Evolutionary conservation across 1,284 basidiomycete species (phyloP), one percentile per base, ranked within the genome.

Genomic region (Amylostereum areolatum): DNA sequence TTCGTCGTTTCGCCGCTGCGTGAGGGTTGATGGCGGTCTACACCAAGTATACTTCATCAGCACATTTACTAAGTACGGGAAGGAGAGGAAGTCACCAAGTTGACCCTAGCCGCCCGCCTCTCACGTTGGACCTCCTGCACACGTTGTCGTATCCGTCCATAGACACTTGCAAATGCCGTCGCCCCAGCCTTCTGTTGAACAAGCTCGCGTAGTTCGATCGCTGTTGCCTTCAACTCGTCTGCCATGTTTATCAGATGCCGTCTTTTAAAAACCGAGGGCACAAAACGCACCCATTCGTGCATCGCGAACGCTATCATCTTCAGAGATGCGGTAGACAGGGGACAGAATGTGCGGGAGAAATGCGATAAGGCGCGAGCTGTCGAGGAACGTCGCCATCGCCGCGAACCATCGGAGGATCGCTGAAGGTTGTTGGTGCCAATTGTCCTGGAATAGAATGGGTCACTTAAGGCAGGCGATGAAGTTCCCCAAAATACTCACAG

Each of bases 371-470:
- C 74, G 67, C 0, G 62, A 54, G 1, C 72, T 58, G 1, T 83
- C 77, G 71, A 98, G 80, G 59, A 81, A 71, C 6, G 86, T 83
- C 3, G 81, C 69, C 80, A 97, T 92, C 0, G 93, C 93, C 1
- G 93, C 95, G 60, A 97, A 97, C 85, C 92, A 96, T n/a, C 89
- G 85, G 42, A 98, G 66, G 46, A 90, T 81, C 0, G 91, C 83
- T 6, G 85, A 67, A 0, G 92, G 87, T 54, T 92, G 89, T 24
- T 87, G 78, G 4, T 81, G 75, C 93, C 95, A 98, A 53, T 75
- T 75, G 2, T 70, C 64, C 74, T 82, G 32, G 18, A 18, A 18
- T 18, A 54, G 29, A 45, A 44, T 18, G 28, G 35, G 27, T 49
- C 24, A 50, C 27, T 5, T 29, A 39, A 50, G 24, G 41, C 28